Evolutionary conservation across 75 land plant genomes (phyloP), one percentile per base, ranked within the genome.

Genomic region (Picea glauca): DNA sequence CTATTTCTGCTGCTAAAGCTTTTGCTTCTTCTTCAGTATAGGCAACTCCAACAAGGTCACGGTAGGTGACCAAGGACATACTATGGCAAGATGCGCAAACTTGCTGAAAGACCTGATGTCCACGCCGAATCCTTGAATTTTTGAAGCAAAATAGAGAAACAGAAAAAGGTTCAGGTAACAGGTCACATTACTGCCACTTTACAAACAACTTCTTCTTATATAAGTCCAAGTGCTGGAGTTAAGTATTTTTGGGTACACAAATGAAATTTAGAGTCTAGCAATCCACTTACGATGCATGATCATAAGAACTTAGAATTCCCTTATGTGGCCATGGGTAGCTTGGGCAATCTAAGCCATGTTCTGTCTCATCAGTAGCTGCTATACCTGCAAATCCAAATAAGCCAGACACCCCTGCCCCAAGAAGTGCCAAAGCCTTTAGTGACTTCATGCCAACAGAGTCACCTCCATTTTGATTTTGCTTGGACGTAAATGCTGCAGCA

Each of bases 81-180:
- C 98, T 92, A 75, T 96, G 99, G 78, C 99, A 96, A 12, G 99
- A 95, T 72, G 99, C 98, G 82, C 99, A 96, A 67, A 96, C 99
- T 89, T 96, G 98, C 62, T 87, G 90, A 77, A 92, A 96, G 66
- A 96, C 99, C 87, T 96, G 92, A 72, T 96, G 99, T 58, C 99
- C 99, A 59, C 99, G 93, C 8, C 99, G 93, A 80, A 96, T 95
- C 78, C 96, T 94, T 85, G 35, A 57, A 38, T 0, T 63, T 77
- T 77, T 65, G 11, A 62, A 77, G 50, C 50, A 23, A 77, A n/a
- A 1, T 20, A 32, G 43, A 70, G 18, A 43, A 70, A 70, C 74
- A 70, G 56, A 43, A 70, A 20, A n/a, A 40, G 40, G 20, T 21
- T 63, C 70, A 78, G 65, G 26, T 17, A 76, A 76, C 30, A 17